Evolutionary conservation across 106 monocot species (phyloP).

Genomic region (Dendrobium nobile): DNA sequence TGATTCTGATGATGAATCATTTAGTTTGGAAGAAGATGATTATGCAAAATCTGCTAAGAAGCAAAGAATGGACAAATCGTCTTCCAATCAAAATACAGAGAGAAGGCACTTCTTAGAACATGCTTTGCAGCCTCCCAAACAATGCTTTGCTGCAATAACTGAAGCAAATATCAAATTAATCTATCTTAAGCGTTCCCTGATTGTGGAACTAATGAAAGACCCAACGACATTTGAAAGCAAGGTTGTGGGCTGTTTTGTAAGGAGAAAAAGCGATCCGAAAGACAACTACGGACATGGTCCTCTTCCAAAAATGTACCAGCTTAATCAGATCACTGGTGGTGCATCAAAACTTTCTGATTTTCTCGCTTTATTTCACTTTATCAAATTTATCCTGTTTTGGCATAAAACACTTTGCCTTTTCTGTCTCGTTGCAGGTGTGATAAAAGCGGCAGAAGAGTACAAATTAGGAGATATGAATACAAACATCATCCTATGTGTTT

Average conservation of each 20-base stretch:
- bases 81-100: constrained; percentile 4
- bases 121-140: constrained; percentile 13
- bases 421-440: constrained; percentile 28
- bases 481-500: constrained; percentile 39
- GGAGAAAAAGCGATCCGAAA: constrained; percentile 49
- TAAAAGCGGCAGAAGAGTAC: constrained; percentile 32
- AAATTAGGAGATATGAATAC: constrained; percentile 40
- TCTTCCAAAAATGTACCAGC: constrained; percentile 30
- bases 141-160: constrained; percentile 39
- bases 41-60: constrained; percentile 15
- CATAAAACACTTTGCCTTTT: neutral
- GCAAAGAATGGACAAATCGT: constrained; percentile 12
- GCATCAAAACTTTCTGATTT: neutral
- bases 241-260: constrained; percentile 71
- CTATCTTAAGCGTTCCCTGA: constrained; percentile 52
- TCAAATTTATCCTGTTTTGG: neutral
- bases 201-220: constrained; percentile 43
- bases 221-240: constrained; percentile 59
- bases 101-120: constrained; percentile 9
- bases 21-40: constrained; percentile 35
- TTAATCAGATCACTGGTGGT: constrained; percentile 57
- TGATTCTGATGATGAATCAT: constrained; percentile 26
- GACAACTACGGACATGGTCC: constrained; percentile 18
- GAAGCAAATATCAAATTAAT: constrained; percentile 51
- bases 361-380: neutral